Evolutionary conservation across 108 stramenopile species (phyloP).

Genomic region (Nannochloropsis salina): DNA sequence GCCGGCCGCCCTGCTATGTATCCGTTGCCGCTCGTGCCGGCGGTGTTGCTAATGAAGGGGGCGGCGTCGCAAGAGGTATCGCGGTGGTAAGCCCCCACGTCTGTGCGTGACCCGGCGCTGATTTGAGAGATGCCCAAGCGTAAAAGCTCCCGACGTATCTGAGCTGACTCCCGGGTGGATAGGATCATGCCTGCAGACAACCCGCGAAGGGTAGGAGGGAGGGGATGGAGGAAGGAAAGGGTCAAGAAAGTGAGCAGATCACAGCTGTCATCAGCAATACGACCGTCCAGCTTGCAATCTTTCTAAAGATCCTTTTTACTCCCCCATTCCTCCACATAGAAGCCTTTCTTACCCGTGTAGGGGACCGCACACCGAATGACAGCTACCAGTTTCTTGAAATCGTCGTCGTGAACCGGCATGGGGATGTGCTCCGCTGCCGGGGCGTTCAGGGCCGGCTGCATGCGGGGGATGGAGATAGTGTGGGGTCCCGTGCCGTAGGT

Average conservation of each 20-base stretch:
- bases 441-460: background rate
- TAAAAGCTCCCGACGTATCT: background rate
- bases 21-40: background rate
- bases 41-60: background rate
- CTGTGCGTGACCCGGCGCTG: background rate
- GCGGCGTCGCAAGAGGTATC: conserved; percentile 15
- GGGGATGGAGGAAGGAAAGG: background rate
- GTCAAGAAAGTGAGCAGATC: no score
- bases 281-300: no score
- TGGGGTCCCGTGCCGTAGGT: conserved; percentile 6
- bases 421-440: background rate
- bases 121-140: conserved; percentile 4
- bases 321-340: background rate
- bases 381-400: background rate
- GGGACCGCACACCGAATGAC: conserved; percentile 4
- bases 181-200: background rate
- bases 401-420: background rate
- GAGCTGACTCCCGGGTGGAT: background rate
- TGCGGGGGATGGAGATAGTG: background rate
- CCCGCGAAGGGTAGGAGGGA: background rate
- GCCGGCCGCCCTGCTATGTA: background rate
- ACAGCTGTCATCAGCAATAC: no score
- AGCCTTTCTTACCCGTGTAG: background rate
- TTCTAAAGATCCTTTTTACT: background rate
- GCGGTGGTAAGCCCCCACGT: background rate